Conservation (phyloP, 345 rosid genomes). For the Arabidopsis arenosa region DNA sequence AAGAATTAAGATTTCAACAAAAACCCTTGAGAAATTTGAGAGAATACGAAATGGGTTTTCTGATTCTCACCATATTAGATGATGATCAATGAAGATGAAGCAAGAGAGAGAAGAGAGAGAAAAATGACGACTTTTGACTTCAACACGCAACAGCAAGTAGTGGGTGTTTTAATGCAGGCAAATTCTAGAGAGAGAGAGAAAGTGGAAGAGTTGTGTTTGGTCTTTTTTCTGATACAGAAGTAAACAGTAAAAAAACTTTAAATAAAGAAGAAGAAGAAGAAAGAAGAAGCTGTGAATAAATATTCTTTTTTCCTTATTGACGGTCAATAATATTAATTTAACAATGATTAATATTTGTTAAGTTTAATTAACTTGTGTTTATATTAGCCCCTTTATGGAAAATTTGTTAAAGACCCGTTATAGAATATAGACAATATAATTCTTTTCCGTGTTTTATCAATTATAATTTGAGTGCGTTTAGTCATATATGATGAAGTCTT, state of each 20-base stretch:
- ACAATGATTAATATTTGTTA: background rate
- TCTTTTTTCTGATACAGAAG: background rate
- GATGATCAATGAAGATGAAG: constrained; percentile 30
- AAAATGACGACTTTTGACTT: constrained; percentile 52
- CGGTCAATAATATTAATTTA: background rate
- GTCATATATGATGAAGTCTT: constrained; percentile 1
- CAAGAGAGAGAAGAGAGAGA: background rate
- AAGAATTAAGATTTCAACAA: constrained; percentile 18
- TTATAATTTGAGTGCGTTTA: constrained; percentile 16
- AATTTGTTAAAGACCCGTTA: background rate
- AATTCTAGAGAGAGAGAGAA: constrained; percentile 31
- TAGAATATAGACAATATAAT: background rate
- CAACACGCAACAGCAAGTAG: constrained; percentile 48
- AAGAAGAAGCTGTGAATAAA: constrained; percentile 13
- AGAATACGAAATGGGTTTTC: constrained; percentile 27
- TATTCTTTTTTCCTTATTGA: constrained; percentile 10
- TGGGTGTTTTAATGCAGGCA: constrained; percentile 38
- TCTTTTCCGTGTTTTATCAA: background rate
- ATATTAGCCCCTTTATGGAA: constrained; percentile 6
- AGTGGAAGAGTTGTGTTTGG: constrained; percentile 33
- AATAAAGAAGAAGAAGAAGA: constrained; percentile 15
- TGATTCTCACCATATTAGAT: constrained; percentile 29
- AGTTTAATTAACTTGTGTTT: background rate
- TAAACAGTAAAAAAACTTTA: constrained; percentile 1
- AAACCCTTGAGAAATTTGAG: constrained; percentile 13